A percentile compares a stretch with the other conserved stretches of the same genome.
Evolutionary conservation across 176 grass and related monocot species (phyloP).

Genomic region (Coix lacrymajobi): DNA sequence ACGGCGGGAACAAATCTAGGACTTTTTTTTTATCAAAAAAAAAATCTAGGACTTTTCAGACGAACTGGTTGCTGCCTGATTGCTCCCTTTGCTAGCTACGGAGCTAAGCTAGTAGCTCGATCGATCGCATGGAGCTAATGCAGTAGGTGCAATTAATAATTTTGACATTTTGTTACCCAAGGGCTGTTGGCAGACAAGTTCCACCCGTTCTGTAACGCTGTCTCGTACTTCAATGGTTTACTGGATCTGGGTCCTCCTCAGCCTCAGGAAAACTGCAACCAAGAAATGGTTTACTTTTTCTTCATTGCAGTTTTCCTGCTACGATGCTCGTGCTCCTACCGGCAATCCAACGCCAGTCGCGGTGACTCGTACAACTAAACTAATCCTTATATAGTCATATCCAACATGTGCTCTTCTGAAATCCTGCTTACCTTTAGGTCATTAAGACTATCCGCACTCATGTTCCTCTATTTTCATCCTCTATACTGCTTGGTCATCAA

Average conservation of each 20-base stretch:
- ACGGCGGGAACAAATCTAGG: neutral
- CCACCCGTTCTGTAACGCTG: neutral
- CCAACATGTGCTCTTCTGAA: neutral
- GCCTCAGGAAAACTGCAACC: no score
- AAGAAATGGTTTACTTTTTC: no score
- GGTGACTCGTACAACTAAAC: neutral
- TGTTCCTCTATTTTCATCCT: no score
- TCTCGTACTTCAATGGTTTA: no score
- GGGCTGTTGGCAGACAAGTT: neutral
- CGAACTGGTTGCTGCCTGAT: neutral
- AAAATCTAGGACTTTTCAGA: neutral
- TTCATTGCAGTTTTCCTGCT: no score
- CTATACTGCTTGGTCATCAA: no score
- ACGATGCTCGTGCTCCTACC: neutral
- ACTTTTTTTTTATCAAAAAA: no score
- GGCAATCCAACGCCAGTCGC: neutral
- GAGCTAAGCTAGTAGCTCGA: no score
- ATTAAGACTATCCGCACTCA: no score
- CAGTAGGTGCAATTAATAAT: neutral
- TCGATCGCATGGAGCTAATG: neutral
- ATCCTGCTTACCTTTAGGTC: neutral
- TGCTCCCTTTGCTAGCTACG: neutral
- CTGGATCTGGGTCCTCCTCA: no score
- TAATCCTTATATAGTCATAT: no score
- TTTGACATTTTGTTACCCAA: neutral